Base-by-base conservation (phyloP, 306 rosid species). In the Prosopis cineraria region DNA sequence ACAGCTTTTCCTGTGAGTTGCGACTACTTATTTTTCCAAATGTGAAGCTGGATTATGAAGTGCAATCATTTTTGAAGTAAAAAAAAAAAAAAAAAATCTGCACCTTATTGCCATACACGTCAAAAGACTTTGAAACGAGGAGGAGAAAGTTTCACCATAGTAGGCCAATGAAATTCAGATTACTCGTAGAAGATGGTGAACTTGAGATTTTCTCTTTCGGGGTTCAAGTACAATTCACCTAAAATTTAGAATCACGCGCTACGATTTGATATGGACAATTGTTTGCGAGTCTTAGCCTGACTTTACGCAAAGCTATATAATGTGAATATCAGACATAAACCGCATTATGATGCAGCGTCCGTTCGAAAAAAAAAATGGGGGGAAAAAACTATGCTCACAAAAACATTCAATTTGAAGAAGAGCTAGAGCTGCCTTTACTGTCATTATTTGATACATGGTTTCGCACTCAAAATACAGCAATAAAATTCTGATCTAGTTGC, bases 391-490 rank as follows among this genome's bases (percentile, higher is more conserved):
- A 62, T 73, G 78, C 74, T 60, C 6, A 5, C 24, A 30, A 70
- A 31, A 73, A 27, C 3, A 43, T 63, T 55, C 4, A 10, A 76
- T 55, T 76, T 63, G 70, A 70, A 63, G 76, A 72, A 81, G 62
- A 70, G 68, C 81, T 77, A 81, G 62, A 70, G 68, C 81, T 77
- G 63, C 78, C 81, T 76, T 82, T 80, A 85, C 84, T 84, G 85
- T 77, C 40, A 67, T 78, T 81, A 77, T 82, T 83, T 77, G 83
- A 80, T 78, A 82, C 91, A 92, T 8, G 50, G 91, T 81, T 87
- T 73, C 88, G 85, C 92, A 87, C 97, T 86, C 90, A 67, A 79
- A 72, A 72, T 56, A 70, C 33, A 60, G 36, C 79, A 70, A 85
- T 75, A 73, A 81, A 74, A 78, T 56, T 83, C 73, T 78, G 80